phyloP scores from a whole-genome alignment of 2,329 filamentous ascomycete species.

The Aspergillus transmontanensis region DNA sequence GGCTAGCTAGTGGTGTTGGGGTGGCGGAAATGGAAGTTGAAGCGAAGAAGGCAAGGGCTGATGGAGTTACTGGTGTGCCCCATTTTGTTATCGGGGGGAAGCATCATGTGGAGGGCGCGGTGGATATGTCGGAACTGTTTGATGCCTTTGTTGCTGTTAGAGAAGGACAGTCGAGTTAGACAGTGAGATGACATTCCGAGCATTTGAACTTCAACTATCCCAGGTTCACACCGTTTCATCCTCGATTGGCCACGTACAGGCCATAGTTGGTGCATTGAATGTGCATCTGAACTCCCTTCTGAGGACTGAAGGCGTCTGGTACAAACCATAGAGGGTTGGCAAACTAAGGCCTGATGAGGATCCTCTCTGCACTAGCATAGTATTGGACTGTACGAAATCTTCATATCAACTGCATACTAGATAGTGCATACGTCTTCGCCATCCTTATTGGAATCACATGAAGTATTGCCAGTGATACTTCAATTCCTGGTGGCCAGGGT shows the following conservation, averaged over 20 bases:
- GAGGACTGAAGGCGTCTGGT: too few relatives aligned
- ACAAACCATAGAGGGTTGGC: not conserved
- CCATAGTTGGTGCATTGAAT: not conserved
- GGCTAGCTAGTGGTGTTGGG: slow-evolving; percentile 15
- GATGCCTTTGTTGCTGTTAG: slow-evolving; percentile 15
- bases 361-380: not conserved
- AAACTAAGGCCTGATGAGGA: not conserved
- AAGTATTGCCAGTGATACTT: not conserved
- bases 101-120: slow-evolving; percentile 17
- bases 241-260: not conserved
- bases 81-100: slow-evolving; percentile 21
- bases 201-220: not conserved
- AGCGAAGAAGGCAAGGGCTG: slow-evolving; percentile 9
- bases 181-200: too few relatives aligned
- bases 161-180: not conserved
- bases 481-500: not conserved
- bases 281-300: not conserved
- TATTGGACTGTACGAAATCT: not conserved
- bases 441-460: not conserved
- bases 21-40: slow-evolving; percentile 12
- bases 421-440: not conserved
- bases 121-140: slow-evolving; percentile 22
- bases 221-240: not conserved
- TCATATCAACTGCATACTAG: not conserved
- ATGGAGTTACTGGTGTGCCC: slow-evolving; percentile 20